Evolutionary conservation across 768 basidiomycete species (phyloP), one percentile per base, ranked within the genome.

Genomic region (Russula emetica): DNA sequence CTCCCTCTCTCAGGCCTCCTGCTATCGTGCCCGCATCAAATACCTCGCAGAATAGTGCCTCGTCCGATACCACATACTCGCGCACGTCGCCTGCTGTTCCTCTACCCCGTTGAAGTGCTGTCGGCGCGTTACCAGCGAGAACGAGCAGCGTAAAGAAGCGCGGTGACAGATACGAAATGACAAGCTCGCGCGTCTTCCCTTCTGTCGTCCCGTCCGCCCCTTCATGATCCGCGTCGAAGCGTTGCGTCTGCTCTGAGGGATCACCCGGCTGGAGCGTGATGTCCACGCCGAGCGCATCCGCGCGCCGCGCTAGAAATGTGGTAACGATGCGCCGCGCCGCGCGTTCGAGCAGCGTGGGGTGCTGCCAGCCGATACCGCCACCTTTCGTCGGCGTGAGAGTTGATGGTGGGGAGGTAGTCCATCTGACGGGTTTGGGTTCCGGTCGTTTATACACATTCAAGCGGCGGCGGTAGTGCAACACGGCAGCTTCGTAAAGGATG

Each of bases 121-220:
- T 45, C 5, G 2, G 44, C 30, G 42, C 56, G n/a, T 57, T 14
- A 7, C 28, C 22, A 2, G 44, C 4, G 30, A 58, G 57, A 16
- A 58, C n/a, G 14, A 58, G 57, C 22, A 47, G 8, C 13, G 79
- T 79, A 70, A 83, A 84, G 67, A 85, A 72, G 16, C 76, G 75
- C 2, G 80, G 75, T 1, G 81, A 76, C 18, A 78, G 76, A 66
- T 82, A 80, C 10, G 72, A 72, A 52, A 83, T 77, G 3, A 54
- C 42, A 9, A 61, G 18, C 13, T 53, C 40, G 22, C 42, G n/a
- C 22, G 10, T 7, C 20, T 9, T 16, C 14, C 32, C 24, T 10
- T 26, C 8, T 22, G 22, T 47, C 32, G 16, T 14, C 45, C 34
- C 9, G 18, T 36, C 47, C n/a, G 1, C 16, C 14, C 5, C n/a